A percentile compares a stretch with the other conserved stretches of the same genome.
Evolutionary conservation across 257 asterid species (phyloP).

Genomic region (Misopates orontium): DNA sequence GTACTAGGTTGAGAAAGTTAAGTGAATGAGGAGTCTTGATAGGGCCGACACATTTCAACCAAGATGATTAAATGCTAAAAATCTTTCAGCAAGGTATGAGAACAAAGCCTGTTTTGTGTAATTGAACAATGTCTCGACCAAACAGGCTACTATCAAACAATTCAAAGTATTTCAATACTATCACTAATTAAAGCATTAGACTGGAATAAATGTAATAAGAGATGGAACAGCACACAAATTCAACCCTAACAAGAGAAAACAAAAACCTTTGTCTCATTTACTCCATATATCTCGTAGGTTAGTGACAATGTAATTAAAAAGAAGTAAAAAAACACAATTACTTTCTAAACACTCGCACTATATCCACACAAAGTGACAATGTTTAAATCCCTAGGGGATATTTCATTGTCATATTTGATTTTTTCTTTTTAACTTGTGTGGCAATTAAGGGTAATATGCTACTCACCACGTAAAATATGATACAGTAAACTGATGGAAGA

Average conservation of each 20-base stretch:
- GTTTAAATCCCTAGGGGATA: neutral
- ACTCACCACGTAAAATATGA: neutral
- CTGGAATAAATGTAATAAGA: neutral
- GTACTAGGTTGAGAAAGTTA: conserved; percentile 3
- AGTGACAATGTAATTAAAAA: neutral
- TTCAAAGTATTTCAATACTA: neutral
- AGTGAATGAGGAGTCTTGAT: neutral
- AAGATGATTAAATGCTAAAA: too few species aligned
- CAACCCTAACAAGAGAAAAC: neutral
- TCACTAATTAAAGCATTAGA: neutral
- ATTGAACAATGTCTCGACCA: too few species aligned
- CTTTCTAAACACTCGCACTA: neutral
- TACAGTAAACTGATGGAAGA: neutral
- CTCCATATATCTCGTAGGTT: neutral
- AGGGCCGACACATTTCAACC: too few species aligned
- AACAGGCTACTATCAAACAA: neutral
- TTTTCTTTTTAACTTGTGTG: too few species aligned
- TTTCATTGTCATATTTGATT: neutral
- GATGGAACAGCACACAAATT: neutral
- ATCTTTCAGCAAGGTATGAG: too few species aligned
- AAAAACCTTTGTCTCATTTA: neutral
- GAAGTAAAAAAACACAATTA: neutral
- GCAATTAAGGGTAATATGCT: too few species aligned
- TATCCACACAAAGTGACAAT: conserved; percentile 1
- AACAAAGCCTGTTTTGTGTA: too few species aligned